Base-by-base conservation (phyloP, 148 eudicot species). In the Nepenthes mirabilis region DNA sequence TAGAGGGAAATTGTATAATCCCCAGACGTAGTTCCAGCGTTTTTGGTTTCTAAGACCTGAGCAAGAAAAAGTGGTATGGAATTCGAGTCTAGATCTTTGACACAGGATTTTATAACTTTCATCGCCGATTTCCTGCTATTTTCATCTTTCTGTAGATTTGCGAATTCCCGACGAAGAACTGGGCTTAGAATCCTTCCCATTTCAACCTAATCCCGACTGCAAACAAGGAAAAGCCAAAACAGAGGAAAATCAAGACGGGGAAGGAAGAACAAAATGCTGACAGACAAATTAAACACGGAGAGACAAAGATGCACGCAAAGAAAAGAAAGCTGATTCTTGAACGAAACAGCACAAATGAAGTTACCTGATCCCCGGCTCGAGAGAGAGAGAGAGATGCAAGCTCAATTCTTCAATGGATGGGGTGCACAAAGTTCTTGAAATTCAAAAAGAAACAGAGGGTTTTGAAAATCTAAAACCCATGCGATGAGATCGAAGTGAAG, bases 1-100 rank as follows among this genome's bases (percentile, higher is more conserved):
- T 86, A 93, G 34, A 93, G 91, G 0, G 99, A 93, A 67, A 93
- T 88, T 35, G 96, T 82, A 78, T 80, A 85, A 72, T 88, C 99
- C 55, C 91, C 95, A 49, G 78, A 73, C 9, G 88, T 74, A 10
- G 74, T 70, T 43, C 91, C 95, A 2, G 72, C 65, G 48, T 83
- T 80, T 64, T 84, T 88, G 33, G 85, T 83, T 64, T 93, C 87
- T n/a, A 96, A 93, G 69, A 93, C 99, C 61, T 86, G 85, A 68
- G 96, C 89, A 65, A 93, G 96, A 81, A 93, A 93, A 49, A 79
- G 66, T 1, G 96, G 96, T 52, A 93, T 88, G 2, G 95, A 80
- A 58, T 88, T 88, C 10, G 91, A 79, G 75, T 93, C 96, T 79
- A 93, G 67, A 45, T 86, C 95, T 80, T 93, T 86, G 49, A 93